phyloP scores from a whole-genome alignment of 441 rosid genomes.

The Euphorbia celastroides region DNA sequence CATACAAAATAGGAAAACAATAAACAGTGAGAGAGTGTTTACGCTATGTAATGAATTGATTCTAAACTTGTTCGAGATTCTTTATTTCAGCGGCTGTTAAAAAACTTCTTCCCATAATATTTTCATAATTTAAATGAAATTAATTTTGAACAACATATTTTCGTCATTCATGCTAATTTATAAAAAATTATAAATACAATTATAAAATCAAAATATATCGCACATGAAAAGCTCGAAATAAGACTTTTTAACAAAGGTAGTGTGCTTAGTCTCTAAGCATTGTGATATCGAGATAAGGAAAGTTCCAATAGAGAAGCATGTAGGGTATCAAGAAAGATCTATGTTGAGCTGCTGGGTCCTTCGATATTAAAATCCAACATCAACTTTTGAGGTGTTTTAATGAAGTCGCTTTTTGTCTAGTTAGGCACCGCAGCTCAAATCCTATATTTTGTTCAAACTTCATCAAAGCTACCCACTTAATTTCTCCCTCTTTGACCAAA shows the following conservation, averaged over 20 bases:
- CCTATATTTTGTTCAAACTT: background rate
- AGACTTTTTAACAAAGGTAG: background rate
- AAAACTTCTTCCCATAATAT: too few species aligned
- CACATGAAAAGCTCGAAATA: background rate
- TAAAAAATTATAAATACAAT: too few species aligned
- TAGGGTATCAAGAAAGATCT: background rate
- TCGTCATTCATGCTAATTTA: too few species aligned
- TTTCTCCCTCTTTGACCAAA: background rate
- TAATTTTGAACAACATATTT: too few species aligned
- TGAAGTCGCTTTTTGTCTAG: slow-evolving; percentile 12
- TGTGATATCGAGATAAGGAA: background rate
- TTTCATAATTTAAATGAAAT: too few species aligned
- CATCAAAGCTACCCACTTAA: background rate
- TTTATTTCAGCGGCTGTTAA: too few species aligned
- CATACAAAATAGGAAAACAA: too few species aligned
- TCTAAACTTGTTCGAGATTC: too few species aligned
- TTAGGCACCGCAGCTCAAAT: background rate
- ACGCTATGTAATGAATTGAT: too few species aligned
- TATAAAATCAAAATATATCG: background rate
- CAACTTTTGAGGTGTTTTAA: slow-evolving; percentile 10
- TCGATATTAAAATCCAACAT: slow-evolving; percentile 6
- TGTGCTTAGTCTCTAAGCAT: background rate
- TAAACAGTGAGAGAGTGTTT: too few species aligned
- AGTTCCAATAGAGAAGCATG: slow-evolving; percentile 11
- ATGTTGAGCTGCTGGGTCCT: background rate